Evolutionary conservation across 352 stramenopile genomes (phyloP), one percentile per base, ranked within the genome.

Genomic region (Globisporangium lucens): DNA sequence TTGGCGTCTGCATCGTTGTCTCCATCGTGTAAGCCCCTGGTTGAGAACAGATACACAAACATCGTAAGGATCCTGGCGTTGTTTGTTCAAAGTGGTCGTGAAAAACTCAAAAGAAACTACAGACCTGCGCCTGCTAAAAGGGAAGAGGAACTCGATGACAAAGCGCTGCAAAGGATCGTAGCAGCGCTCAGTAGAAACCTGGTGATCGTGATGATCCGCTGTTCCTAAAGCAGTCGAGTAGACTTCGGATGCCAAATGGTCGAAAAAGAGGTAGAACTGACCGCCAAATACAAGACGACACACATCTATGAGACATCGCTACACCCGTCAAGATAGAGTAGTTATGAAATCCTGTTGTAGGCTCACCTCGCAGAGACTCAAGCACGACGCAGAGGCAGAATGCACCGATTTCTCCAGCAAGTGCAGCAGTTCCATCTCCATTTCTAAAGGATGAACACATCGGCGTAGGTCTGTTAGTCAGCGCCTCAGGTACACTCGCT

Each of bases 41-140:
- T 20, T 15, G 22, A 57, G 4, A 29, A 35, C 4, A 35, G 1
- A 20, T 17, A n/a, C 9, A 35, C 15, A n/a, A 20, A 8, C 15
- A 47, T n/a, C 13, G 15, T 47, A 5, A 47, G 41, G 6, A n/a
- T 47, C 38, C 38, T 46, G 38, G 12, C 38, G 17, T 46, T 15
- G 38, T 6, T 46, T 46, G 24, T 17, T 17, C 38, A 46, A 46
- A 46, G 38, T 12, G 12, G 38, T 17, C 38, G 2, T 6, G 6
- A 6, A 36, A 41, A 52, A 4, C 27, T 43, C 27, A 6, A 24
- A 1, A 29, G 17, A 62, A 46, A n/a, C 5, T 5, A 47, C 29
- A 20, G 17, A 62, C 62, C 51, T 59, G 30, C 55, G 64, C 30
- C 56, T 57, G 53, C 41, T 30, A 29, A 69, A 69, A 12, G 56